Evolutionary conservation across 2,329 filamentous ascomycete genomes (phyloP), one percentile per base, ranked within the genome.

Genomic region (Fusarium nematophilum): DNA sequence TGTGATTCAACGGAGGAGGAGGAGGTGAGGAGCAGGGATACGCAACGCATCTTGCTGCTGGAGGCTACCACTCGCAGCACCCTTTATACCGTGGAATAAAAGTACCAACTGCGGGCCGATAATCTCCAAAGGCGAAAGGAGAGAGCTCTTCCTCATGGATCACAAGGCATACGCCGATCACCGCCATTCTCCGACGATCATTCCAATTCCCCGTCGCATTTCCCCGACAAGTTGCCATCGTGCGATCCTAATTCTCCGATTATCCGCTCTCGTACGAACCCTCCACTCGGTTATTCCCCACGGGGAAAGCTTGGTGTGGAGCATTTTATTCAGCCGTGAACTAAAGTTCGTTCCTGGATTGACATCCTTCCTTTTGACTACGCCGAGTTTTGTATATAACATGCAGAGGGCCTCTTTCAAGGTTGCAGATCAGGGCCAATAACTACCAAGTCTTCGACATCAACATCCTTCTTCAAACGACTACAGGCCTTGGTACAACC

Each of bases 301-400:
- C 49, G 59, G 61, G 61, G 61, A 64, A 64, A 23, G 7, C 38
- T 29, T n/a, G 37, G 26, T 56, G 45, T 60, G 30, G 54, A 29
- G 25, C 40, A 30, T 37, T 26, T 30, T 14, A 23, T 40, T 46
- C 27, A 34, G 42, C 38, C 31, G 27, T 31, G 14, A 17, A 25
- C 25, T 25, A n/a, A 9, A 30, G 9, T 42, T 23, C 8, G 31
- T 13, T 31, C 11, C 10, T 21, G 7, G 25, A n/a, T n/a, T n/a
- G 14, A 39, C 26, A 9, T 25, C 9, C 14, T 31, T 30, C 36
- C 23, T 14, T 7, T 14, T 36, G 18, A 27, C 11, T 9, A 2
- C 10, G 4, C 8, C 7, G 10, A 5, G 14, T 10, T 27, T 11
- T 43, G 9, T 64, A 62, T 64, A 64, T 64, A 64, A 64, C 27